These are phyloP conservation scores for Pestalotiopsis sp. DNA, from an alignment of 2,329 filamentous ascomycete species.

Conservation along the genomic window DNA sequence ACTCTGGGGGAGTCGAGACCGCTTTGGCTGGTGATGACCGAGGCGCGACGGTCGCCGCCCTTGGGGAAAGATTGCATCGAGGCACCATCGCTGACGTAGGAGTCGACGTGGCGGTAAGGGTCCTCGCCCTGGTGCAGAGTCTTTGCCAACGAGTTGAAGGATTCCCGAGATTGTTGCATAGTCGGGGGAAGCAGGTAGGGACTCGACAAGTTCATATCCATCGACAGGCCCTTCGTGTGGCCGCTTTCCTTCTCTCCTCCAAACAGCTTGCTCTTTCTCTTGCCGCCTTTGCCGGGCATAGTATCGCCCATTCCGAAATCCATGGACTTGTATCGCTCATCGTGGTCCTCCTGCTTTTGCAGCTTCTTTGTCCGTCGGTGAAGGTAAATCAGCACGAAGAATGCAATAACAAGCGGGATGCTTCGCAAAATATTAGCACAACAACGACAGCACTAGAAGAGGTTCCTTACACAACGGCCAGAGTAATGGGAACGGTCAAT, in stretches of 20 bases:
- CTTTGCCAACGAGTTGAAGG: conserved; percentile 81
- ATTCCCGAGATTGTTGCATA: conserved; percentile 79
- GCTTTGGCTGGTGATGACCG: conserved; percentile 45
- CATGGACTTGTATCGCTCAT: conserved; percentile 86
- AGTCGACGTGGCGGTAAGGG: conserved; percentile 72
- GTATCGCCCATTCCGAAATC: conserved; percentile 81
- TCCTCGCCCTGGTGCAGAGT: conserved; percentile 77
- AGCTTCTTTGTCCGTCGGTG: conserved; percentile 78
- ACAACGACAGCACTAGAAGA: neutral
- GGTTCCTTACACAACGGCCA: conserved; percentile 70
- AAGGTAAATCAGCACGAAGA: conserved; percentile 72
- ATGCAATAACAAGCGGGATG: conserved; percentile 71
- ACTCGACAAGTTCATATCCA: conserved; percentile 76
- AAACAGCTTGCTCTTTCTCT: conserved; percentile 48
- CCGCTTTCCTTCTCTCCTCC: conserved; percentile 58
- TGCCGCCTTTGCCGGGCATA: conserved; percentile 37
- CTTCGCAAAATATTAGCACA: conserved; percentile 45
- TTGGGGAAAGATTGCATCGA: conserved; percentile 57
- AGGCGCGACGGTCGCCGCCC: conserved; percentile 38
- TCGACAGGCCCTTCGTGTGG: conserved; percentile 60
- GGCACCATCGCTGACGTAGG: conserved; percentile 61
- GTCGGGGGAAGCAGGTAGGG: conserved; percentile 93
- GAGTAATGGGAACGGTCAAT: conserved; percentile 67
- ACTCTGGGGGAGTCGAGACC: conserved; percentile 22
- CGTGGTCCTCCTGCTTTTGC: conserved; percentile 74